Base-by-base conservation (phyloP, 768 basidiomycete genomes). In the Xerocomellus dryophilus region DNA sequence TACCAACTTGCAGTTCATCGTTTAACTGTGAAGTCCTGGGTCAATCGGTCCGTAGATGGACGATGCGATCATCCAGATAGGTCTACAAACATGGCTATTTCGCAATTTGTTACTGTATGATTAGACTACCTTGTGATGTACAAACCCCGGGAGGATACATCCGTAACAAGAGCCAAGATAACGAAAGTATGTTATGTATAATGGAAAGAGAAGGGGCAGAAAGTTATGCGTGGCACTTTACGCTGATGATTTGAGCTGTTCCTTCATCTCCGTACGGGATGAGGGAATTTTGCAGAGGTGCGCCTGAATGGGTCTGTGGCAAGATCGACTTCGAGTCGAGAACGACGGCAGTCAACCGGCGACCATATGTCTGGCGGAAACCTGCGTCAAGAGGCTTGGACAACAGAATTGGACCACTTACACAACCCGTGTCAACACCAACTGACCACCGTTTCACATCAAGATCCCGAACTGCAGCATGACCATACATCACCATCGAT, bases 391-490 rank as follows among this genome's bases (percentile, higher is more conserved):
- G 50, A 31, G 3, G 31, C 10, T 15, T 21, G 34, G 17, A 41
- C 14, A 25, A 53, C 29, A 43, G 9, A 25, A 43, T 35, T 2
- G 10, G 18, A 36, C 43, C 40, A 75, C 85, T 67, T 66, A 93
- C 89, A 64, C 93, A 96, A 11, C 90, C 94, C 0, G 88, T 80
- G 67, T 98, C 95, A 32, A 96, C 71, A 2, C 95, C 95, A 55
- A 93, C 73, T 3, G 85, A 82, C 87, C 88, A 96, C 20, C 88
- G 77, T 57, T 88, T 86, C 59, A 93, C 69, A 66, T 94, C 91
- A 12, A 97, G 76, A 12, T 89, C 90, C 25, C 90, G 77, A 4
- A 79, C 74, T 6, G 94, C 93, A 8, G 85, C 79, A 63, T 97
- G 95, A 0, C 93, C 95, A 67, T 96, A 97, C 7, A 96, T 71